Evolutionary conservation across 2,329 filamentous ascomycete genomes (phyloP).

Genomic region (Saccharata proteae): DNA sequence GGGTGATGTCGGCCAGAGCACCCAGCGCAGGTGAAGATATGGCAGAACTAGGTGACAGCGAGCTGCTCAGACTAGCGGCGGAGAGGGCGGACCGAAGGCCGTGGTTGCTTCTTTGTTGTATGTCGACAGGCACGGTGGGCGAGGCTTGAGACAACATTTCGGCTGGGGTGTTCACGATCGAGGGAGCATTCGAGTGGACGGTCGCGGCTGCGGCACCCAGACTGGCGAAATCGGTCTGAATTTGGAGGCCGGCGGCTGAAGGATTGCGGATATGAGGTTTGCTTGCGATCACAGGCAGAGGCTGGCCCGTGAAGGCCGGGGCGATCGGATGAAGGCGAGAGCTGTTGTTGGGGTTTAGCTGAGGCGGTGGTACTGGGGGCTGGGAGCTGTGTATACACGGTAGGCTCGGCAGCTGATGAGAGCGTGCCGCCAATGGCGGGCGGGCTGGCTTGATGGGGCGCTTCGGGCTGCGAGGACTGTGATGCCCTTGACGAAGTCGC

Average conservation of each 20-base stretch:
- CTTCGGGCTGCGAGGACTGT: too few relatives aligned
- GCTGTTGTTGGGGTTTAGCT: too few relatives aligned
- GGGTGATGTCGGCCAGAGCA: conserved; percentile 38
- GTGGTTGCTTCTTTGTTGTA: conserved; percentile 15
- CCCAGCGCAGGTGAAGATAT: conserved; percentile 36
- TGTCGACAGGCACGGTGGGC: conserved; percentile 26
- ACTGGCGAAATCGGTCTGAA: conserved; percentile 17
- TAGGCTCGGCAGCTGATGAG: too few relatives aligned
- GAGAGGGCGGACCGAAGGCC: conserved; percentile 29
- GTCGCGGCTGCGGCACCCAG: conserved; percentile 9
- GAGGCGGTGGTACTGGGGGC: too few relatives aligned
- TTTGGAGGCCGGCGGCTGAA: conserved; percentile 17
- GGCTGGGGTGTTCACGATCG: conserved; percentile 9
- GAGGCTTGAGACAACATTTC: conserved; percentile 13
- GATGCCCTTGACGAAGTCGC: too few relatives aligned
- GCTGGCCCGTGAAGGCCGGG: conserved; percentile 8
- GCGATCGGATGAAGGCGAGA: conserved; percentile 1
- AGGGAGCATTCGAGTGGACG: conserved; percentile 5
- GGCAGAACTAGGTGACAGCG: conserved; percentile 32
- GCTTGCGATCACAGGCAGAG: conserved; percentile 15
- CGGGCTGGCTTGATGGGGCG: too few relatives aligned
- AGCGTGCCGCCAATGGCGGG: too few relatives aligned
- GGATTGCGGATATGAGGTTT: conserved; percentile 21
- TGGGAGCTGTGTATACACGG: too few relatives aligned
- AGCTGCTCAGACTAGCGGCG: conserved; percentile 30